Percentiles rank a stretch among this genome's conserved stretches.
phyloP scores from a whole-genome alignment of 129 eudicot genomes.

The Pulicaria dysenterica region DNA sequence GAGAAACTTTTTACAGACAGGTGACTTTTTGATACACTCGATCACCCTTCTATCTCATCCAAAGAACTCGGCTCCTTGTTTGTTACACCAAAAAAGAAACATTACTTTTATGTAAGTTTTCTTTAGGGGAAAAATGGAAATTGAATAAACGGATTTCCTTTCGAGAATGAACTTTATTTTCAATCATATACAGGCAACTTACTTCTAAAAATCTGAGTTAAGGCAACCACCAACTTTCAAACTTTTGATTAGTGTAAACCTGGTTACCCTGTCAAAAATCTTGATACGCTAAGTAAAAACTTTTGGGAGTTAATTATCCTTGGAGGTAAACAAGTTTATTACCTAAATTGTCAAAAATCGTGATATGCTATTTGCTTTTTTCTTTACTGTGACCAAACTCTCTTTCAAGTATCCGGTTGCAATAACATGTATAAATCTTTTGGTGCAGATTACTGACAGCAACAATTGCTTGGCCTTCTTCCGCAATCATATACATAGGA shows the following conservation, averaged over 20 bases:
- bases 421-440: slow-evolving; percentile 18
- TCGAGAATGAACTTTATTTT: too few species aligned
- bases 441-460: slow-evolving; percentile 95
- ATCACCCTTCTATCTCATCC: slow-evolving; percentile 2
- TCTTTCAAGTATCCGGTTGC: background rate
- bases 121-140: background rate
- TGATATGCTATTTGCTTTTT: background rate
- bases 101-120: background rate
- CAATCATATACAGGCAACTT: too few species aligned
- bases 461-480: slow-evolving; percentile 93
- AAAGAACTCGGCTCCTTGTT: background rate
- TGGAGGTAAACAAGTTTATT: too few species aligned
- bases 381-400: background rate
- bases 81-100: background rate
- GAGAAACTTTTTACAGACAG: slow-evolving; percentile 96
- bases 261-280: too few species aligned
- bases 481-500: slow-evolving; percentile 83
- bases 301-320: too few species aligned
- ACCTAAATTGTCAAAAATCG: background rate
- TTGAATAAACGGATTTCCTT: too few species aligned
- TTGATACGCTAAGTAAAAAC: too few species aligned
- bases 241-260: too few species aligned
- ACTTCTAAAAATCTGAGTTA: too few species aligned
- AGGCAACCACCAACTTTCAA: too few species aligned
- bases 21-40: slow-evolving; percentile 32